Evolutionary conservation across 2,329 filamentous ascomycete genomes (phyloP), one percentile per base, ranked within the genome.

Genomic region (Sporothrix curviconia): DNA sequence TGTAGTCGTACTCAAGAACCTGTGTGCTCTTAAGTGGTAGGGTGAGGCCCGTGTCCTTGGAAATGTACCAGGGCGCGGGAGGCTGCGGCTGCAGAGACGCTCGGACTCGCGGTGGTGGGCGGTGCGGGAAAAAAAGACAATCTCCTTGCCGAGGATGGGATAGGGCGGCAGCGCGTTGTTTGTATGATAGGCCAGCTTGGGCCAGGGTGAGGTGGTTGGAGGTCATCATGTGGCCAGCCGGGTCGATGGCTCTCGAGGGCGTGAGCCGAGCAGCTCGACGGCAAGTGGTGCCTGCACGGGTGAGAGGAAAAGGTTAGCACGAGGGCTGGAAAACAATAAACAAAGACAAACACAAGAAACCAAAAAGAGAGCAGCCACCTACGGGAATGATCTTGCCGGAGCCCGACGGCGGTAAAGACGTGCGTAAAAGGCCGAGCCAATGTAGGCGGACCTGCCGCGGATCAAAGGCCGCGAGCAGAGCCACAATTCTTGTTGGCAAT

Each of bases 221-320:
- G 15, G 64, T 65, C 32, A 65, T 49, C 56, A 63, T 59, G 32
- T 47, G 43, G 24, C 64, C 82, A 12, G 78, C 78, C 1, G 86
- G 84, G 62, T 92, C 87, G 57, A 92, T 73, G 55, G 80, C n/a
- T 80, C 12, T 84, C 71, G 61, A 92, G 77, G 3, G 84, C 85
- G 2, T 68, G 68, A 7, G 77, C 69, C 7, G n/a, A 81, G 67
- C 8, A 74, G 64, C 28, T 77, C 71, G 12, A 79, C 72, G 0
- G 78, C 73, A 51, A 79, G 68, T 1, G 70, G 68, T 15, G 78
- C 70, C 80, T 82, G 40, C n/a, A n/a, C n/a, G n/a, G n/a, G n/a
- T n/a, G 15, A 32, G 12, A 30, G 24, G 43, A 32, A 32, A 32
- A 9, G 4, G 14, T 4, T 3, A 14, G 6, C 8, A n/a, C 3